Conservation (phyloP, 2,329 filamentous ascomycete genomes). For the Neonectria magnoliae region DNA sequence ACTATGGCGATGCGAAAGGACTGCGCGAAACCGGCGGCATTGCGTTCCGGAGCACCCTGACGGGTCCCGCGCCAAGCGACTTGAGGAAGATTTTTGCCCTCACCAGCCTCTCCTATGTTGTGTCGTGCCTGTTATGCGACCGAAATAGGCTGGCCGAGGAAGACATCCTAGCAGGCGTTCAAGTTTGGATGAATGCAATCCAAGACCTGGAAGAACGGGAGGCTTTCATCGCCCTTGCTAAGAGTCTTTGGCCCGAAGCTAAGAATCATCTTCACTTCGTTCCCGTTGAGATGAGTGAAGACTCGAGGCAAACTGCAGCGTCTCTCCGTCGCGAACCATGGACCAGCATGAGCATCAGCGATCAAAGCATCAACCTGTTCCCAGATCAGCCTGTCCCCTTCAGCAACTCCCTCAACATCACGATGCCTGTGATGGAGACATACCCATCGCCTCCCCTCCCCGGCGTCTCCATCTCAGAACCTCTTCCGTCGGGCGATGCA, state of each 20-base stretch:
- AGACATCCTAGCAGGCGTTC: slow-evolving; percentile 26
- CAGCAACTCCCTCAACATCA: not conserved
- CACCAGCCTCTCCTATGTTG: slow-evolving; percentile 33
- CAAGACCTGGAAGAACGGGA: slow-evolving; percentile 11
- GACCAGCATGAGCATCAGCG: not conserved
- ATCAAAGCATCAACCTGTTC: not conserved
- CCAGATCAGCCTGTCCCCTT: not conserved
- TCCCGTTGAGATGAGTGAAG: not conserved
- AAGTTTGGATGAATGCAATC: slow-evolving; percentile 28
- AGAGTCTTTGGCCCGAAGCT: slow-evolving; percentile 32
- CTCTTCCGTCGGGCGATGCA: not conserved
- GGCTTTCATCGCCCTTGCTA: slow-evolving; percentile 17
- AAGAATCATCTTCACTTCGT: slow-evolving; percentile 17
- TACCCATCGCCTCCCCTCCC: not conserved
- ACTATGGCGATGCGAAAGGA: slow-evolving; percentile 21
- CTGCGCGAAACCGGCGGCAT: slow-evolving; percentile 28
- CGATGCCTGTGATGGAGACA: not conserved
- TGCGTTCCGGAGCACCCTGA: slow-evolving; percentile 32
- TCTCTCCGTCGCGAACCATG: not conserved
- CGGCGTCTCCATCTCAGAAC: not conserved
- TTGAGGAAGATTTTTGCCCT: slow-evolving; percentile 31
- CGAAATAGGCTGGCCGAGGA: not conserved
- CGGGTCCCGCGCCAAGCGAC: not conserved
- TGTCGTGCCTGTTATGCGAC: slow-evolving; percentile 14
- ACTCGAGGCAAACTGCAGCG: not conserved